Evolutionary conservation across 2,329 filamentous ascomycete species (phyloP), one percentile per base, ranked within the genome.

Genomic region (Colletotrichum tropicale): DNA sequence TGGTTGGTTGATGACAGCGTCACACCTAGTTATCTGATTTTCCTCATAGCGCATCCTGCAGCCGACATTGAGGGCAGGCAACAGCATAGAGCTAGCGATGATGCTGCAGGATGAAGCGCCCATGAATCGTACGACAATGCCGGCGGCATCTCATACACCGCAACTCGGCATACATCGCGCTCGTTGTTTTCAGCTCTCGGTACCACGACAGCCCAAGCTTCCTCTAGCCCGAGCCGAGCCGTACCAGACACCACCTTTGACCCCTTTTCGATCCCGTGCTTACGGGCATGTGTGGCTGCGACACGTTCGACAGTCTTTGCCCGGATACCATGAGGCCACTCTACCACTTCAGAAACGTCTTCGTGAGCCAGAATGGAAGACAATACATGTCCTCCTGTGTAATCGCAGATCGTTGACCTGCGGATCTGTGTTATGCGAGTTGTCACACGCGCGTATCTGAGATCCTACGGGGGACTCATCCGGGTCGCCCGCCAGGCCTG

Each of bases 1-100:
- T 74, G 71, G 71, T 70, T 74, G 71, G 66, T 32, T 30, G 43
- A 62, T 28, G 56, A 64, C 66, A 12, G 55, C 36, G 66, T 62
- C 24, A 34, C 36, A 43, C 36, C 64, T 56, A 32, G 9, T 36
- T 70, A 56, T 69, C 58, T 70, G 26, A 21, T 21, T 58, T 28
- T 48, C 43, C 52, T 61, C 55, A 36, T 12, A 73, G 65, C 70
- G 48, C 62, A 52, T 60, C 34, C 36, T 71, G 61, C 70, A 66
- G 48, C 12, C 48, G 18, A 15, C 55, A 24, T 38, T 18, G 13
- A 61, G 21, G 16, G 21, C 21, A 62, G 38, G 34, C 28, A 38
- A 24, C 64, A 36, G 28, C 21, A 68, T n/a, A 36, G 28, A 43
- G n/a, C 36, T 48, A 16, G 10, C 43, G 43, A 48, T 38, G n/a